Evolutionary conservation across 768 basidiomycete species (phyloP).

Genomic region (Mycena belliarum): DNA sequence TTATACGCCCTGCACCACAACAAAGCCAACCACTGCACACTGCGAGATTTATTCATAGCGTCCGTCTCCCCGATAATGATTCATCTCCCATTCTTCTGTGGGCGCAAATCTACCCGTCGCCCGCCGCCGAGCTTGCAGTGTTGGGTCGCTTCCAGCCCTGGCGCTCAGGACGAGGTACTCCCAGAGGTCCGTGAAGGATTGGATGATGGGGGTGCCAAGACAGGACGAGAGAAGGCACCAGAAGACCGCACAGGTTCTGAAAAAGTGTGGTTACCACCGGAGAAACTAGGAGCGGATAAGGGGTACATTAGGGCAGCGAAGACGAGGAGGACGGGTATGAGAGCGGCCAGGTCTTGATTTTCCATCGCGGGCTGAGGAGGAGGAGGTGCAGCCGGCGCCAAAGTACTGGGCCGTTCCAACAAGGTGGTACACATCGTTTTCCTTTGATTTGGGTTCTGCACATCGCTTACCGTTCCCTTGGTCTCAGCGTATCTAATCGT

Average conservation of each 20-base stretch:
- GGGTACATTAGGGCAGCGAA: conserved; percentile 50
- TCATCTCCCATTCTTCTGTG: conserved; percentile 66
- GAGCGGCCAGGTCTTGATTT: conserved; percentile 31
- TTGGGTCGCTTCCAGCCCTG: conserved; percentile 23
- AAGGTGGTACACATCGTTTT: not conserved
- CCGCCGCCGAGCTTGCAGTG: conserved; percentile 23
- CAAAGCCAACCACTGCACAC: too few relatives aligned
- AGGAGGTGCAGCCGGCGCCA: too few relatives aligned
- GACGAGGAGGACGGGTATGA: conserved; percentile 45
- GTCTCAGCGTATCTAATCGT: conserved; percentile 15
- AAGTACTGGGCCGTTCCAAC: conserved; percentile 1
- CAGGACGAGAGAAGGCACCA: conserved; percentile 75
- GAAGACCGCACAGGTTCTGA: conserved; percentile 49
- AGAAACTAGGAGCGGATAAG: conserved; percentile 2
- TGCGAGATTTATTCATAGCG: too few relatives aligned
- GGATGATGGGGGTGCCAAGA: conserved; percentile 52
- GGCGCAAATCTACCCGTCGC: conserved; percentile 41
- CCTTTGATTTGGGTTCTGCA: conserved; percentile 7
- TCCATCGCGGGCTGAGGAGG: too few relatives aligned
- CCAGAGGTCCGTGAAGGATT: conserved; percentile 50
- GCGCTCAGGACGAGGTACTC: conserved; percentile 45
- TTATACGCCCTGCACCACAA: not conserved
- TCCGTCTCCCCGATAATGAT: conserved; percentile 35
- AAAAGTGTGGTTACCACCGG: not conserved
- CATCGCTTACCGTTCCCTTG: conserved; percentile 13